A percentile compares a stretch with the other conserved stretches of the same genome.
Evolutionary conservation across 495 filamentous ascomycete genomes (phyloP).

Genomic region (Aspergillus nanangensis): DNA sequence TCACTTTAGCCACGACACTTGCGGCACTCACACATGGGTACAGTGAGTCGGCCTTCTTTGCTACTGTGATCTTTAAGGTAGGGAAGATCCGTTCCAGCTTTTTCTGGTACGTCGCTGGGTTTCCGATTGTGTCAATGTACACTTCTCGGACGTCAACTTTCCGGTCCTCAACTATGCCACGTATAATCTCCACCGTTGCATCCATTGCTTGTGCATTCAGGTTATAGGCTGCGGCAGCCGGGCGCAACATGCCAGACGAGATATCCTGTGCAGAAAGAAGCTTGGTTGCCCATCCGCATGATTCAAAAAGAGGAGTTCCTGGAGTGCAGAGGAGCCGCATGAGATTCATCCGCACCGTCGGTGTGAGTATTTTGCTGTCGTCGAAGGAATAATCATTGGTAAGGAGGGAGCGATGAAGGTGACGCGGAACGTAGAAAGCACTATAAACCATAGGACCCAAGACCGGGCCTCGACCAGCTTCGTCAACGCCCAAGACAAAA

Average conservation of each 20-base stretch:
- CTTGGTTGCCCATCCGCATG: constrained; percentile 79
- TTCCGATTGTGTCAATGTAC: constrained; percentile 93
- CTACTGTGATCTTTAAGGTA: constrained; percentile 73
- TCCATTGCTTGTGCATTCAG: constrained; percentile 98
- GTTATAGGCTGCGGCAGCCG: constrained; percentile 66
- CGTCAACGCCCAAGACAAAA: constrained; percentile 80
- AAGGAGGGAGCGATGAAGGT: constrained; percentile 66
- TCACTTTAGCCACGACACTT: constrained; percentile 93
- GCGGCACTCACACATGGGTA: constrained; percentile 94
- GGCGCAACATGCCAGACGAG: constrained; percentile 70
- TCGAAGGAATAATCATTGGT: constrained; percentile 77
- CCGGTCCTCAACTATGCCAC: constrained; percentile 59
- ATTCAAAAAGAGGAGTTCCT: constrained; percentile 54
- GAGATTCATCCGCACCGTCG: constrained; percentile 64
- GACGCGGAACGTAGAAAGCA: constrained; percentile 74
- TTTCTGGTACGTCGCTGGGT: constrained; percentile 73
- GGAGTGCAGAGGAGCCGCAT: constrained; percentile 72
- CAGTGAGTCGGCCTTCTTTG: constrained; percentile 91
- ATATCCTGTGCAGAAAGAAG: constrained; percentile 84
- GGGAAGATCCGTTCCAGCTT: constrained; percentile 84
- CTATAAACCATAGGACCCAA: constrained; percentile 97
- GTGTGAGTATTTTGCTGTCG: constrained; percentile 85
- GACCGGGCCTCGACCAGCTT: constrained; percentile 92
- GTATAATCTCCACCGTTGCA: constrained; percentile 82
- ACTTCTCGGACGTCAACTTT: constrained; percentile 82